Conservation (phyloP, 2,329 filamentous ascomycete species). For the Zopfia rhizophila region DNA sequence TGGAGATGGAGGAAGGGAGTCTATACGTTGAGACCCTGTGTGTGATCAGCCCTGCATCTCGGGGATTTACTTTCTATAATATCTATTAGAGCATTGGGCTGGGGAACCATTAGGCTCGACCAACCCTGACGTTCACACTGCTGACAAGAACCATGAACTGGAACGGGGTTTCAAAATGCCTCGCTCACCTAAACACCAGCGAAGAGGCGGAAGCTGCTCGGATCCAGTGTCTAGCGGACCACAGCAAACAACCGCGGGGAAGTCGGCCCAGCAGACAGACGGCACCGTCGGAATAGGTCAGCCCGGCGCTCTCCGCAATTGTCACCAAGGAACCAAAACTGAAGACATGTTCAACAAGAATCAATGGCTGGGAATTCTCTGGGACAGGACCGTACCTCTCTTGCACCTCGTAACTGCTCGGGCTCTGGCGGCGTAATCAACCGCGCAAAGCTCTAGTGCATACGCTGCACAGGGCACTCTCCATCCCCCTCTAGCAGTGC, state of each 20-base stretch:
- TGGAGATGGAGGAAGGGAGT: slow-evolving; percentile 32
- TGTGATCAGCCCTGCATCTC: slow-evolving; percentile 40
- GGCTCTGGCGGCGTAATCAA: too few species aligned
- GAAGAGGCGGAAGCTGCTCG: slow-evolving; percentile 41
- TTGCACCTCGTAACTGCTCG: too few species aligned
- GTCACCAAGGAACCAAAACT: slow-evolving; percentile 31
- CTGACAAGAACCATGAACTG: slow-evolving; percentile 44
- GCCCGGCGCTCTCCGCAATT: slow-evolving; percentile 41
- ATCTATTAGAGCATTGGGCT: slow-evolving; percentile 33
- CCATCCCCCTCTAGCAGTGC: too few species aligned
- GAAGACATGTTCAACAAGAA: slow-evolving; percentile 30
- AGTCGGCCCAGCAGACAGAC: slow-evolving; percentile 39
- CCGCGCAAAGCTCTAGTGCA: too few species aligned
- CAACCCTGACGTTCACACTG: slow-evolving; percentile 38
- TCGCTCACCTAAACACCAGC: slow-evolving; percentile 42
- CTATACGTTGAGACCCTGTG: slow-evolving; percentile 34
- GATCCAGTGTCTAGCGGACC: slow-evolving; percentile 46
- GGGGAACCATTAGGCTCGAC: slow-evolving; percentile 38
- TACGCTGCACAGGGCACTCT: too few species aligned
- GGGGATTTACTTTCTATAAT: slow-evolving; percentile 46
- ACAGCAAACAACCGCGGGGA: slow-evolving; percentile 46
- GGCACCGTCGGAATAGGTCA: slow-evolving; percentile 39
- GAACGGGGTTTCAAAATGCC: slow-evolving; percentile 44
- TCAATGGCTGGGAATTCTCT: slow-evolving; percentile 19
- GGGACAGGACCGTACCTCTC: too few species aligned